These are phyloP conservation scores for Castanea mollissima DNA, from an alignment of 306 rosid species.

Conservation along the genomic window DNA sequence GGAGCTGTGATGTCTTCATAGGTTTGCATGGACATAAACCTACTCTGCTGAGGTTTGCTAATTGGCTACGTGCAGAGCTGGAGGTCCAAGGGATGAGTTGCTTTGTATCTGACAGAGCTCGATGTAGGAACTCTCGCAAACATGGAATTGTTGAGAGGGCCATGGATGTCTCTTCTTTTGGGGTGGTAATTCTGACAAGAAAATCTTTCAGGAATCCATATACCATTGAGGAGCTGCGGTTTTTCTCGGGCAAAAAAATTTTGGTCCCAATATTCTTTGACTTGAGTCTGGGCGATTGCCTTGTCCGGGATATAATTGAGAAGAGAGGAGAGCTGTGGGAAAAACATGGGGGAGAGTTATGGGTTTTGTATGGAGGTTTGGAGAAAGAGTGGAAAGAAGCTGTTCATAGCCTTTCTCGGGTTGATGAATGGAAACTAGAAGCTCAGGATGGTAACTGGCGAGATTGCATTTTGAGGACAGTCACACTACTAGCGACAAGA, in stretches of 20 bases:
- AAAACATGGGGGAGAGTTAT: constrained; percentile 76
- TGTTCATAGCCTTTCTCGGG: constrained; percentile 63
- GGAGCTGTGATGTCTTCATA: constrained; percentile 76
- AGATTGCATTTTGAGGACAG: constrained; percentile 71
- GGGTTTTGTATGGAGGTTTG: constrained; percentile 74
- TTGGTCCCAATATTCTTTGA: constrained; percentile 83
- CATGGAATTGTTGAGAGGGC: constrained; percentile 66
- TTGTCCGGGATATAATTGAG: constrained; percentile 83
- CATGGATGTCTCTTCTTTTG: constrained; percentile 85
- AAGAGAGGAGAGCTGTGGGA: constrained; percentile 93
- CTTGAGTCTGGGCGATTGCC: constrained; percentile 73
- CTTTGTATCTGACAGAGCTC: constrained; percentile 73
- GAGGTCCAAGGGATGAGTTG: constrained; percentile 87
- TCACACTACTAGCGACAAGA: constrained; percentile 60
- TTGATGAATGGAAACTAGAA: constrained; percentile 86
- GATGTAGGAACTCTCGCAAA: constrained; percentile 62
- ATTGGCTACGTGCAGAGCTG: constrained; percentile 82
- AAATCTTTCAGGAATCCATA: constrained; percentile 82
- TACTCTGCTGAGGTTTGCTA: constrained; percentile 56
- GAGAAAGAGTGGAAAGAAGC: constrained; percentile 89
- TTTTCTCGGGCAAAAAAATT: constrained; percentile 73
- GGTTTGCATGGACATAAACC: constrained; percentile 73
- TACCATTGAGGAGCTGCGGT: constrained; percentile 76
- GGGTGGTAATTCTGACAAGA: constrained; percentile 66
- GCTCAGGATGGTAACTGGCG: constrained; percentile 89